A percentile compares a stretch with the other conserved stretches of the same genome.
Conservation (phyloP, 1,139 yeast genomes). For the Torulaspora pretoriensis region DNA sequence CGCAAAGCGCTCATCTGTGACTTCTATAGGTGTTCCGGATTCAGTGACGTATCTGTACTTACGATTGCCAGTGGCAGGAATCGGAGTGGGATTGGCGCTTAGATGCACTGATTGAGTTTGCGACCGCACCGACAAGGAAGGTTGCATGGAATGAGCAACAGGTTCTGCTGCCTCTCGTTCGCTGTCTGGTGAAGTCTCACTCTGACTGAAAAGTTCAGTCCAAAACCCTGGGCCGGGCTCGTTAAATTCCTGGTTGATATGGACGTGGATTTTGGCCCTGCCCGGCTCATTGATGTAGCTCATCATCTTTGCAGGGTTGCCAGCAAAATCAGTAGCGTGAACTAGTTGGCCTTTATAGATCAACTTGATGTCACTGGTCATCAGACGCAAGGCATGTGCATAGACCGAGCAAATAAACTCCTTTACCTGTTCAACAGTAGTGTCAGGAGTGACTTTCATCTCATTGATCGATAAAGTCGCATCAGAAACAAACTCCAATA, state of each 20-base stretch:
- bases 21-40: constrained; percentile 14
- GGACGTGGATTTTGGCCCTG: constrained; percentile 28
- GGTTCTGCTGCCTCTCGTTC: constrained; percentile 6
- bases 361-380: constrained; percentile 26
- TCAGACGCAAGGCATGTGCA: constrained; percentile 22
- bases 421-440: constrained; percentile 31
- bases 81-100: neutral
- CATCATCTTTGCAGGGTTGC: constrained; percentile 23
- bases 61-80: neutral
- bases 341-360: constrained; percentile 31
- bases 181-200: constrained; percentile 17
- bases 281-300: constrained; percentile 19
- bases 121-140: constrained; percentile 6
- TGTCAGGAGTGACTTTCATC: constrained; percentile 25
- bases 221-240: constrained; percentile 33
- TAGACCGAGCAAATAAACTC: constrained; percentile 31
- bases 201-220: constrained; percentile 27
- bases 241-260: constrained; percentile 24
- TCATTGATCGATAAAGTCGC: constrained; percentile 23
- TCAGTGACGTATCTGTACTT: constrained; percentile 13
- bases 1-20: constrained; percentile 17
- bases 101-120: constrained; percentile 4
- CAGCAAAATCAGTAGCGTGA: constrained; percentile 19
- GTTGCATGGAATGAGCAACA: constrained; percentile 9
- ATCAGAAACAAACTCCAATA: constrained; percentile 29